Evolutionary conservation across 2,329 filamentous ascomycete genomes (phyloP), one percentile per base, ranked within the genome.

Genomic region (Phialemoniopsis sp.): DNA sequence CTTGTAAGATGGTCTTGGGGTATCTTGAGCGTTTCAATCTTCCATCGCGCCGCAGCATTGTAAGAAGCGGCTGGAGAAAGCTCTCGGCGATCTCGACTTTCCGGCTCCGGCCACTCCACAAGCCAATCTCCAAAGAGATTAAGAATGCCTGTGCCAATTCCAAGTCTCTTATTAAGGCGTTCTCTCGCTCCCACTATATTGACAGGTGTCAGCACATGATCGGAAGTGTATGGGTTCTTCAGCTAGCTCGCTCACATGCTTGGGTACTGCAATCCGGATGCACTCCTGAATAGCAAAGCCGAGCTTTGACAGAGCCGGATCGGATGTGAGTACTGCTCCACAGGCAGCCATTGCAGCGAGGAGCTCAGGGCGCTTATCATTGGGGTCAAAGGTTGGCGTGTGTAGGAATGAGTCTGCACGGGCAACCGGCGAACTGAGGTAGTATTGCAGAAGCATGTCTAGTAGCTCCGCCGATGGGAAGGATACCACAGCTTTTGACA

Each of bases 281-380:
- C 59, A 59, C 39, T 68, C 66, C 17, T 66, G 54, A 18, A 68
- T 46, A 2, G 65, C 64, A 45, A 59, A 66, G 1, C 66, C 66
- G 15, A 68, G 48, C 6, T 63, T 66, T 9, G 59, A 49, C 4
- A 68, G 47, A 0, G 62, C 56, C 12, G 60, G 57, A 3, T 64
- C 54, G 0, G 56, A 52, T 2, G 64, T 66, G 10, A 59, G 39
- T 0, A 63, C 57, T 0, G 66, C 65, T 3, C 59, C 64, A 10
- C 56, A 53, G 2, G 64, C 56, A 6, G 60, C 54, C 40, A 68
- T 52, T 2, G 53, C 57, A 5, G 57, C 56, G 3, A 68, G 50
- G 3, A 67, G 49, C 36, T 64, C 63, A 0, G 63, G 55, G 8
- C 53, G 47, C 30, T 60, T 55, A 5, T 51, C 49, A 18, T 66